Base-by-base conservation (phyloP, 2,329 filamentous ascomycete genomes). In the Dactylonectria macrodidyma region DNA sequence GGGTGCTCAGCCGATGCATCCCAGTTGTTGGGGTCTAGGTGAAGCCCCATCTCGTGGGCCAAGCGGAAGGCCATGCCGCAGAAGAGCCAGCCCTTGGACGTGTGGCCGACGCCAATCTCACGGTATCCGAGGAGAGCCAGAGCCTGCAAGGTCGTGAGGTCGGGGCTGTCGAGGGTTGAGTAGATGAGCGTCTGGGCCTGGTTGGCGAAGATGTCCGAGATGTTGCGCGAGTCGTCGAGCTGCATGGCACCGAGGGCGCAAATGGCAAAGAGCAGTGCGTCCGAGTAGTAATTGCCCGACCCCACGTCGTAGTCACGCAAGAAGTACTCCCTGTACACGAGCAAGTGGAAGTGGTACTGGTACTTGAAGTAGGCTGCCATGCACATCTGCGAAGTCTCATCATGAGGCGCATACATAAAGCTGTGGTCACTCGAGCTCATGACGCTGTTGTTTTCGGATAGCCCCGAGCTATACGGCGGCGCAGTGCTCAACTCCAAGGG, bases 21-120 rank as follows among this genome's bases (percentile, higher is more conserved):
- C 85, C 84, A 87, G 69, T 87, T 86, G 58, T 79, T 84, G 1
- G 85, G 85, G 57, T 87, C 85, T 0, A 87, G 79, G 69, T 87
- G 85, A 16, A 87, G 78, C 1, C 85, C 85, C 85, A 87, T 87
- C 69, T 86, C 85, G 58, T 86, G 84, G 0, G 84, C 82, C 14
- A 87, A 78, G 5, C 85, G 81, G 68, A 86, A 87, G 9, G 84
- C 84, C 84, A 87, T 86, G 54, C 85, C 84, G 33, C 84, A 86
- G 59, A 85, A 86, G 2, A 87, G 75, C 85, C 85, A 87, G 12
- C 85, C 85, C 60, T 85, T 87, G 19, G 84, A 86, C 2, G 81
- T 76, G n/a, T 82, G 81, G 0, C 84, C 83, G 24, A 82, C 81
- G 3, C 84, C 85, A 48, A 86, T 85, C 66, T 85, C 84, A 16